phyloP scores from a whole-genome alignment of 164 flowering plant species.

The Chimonanthus salicifolius region DNA sequence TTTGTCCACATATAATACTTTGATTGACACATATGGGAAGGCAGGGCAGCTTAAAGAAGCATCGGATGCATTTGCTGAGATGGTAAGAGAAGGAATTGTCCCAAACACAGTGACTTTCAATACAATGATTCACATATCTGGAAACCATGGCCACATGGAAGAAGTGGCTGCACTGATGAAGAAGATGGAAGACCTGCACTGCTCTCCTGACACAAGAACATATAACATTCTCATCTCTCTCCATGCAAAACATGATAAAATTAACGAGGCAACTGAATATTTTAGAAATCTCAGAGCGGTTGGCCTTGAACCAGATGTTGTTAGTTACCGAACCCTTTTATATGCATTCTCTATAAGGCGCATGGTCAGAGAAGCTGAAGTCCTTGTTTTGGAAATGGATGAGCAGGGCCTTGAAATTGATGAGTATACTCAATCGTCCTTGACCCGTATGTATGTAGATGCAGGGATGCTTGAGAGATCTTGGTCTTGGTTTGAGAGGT shows the following conservation, averaged over 20 bases:
- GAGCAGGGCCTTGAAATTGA: slow-evolving; percentile 57
- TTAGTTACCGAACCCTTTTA: slow-evolving; percentile 80
- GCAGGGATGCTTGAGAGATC: slow-evolving; percentile 66
- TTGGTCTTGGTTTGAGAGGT: slow-evolving; percentile 85
- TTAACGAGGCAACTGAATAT: slow-evolving; percentile 48
- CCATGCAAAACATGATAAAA: slow-evolving; percentile 57
- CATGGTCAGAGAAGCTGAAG: slow-evolving; percentile 76
- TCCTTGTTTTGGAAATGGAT: slow-evolving; percentile 70
- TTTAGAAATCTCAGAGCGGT: slow-evolving; percentile 63
- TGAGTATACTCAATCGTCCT: slow-evolving; percentile 81
- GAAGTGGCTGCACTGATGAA: slow-evolving; percentile 62
- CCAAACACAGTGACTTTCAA: slow-evolving; percentile 87
- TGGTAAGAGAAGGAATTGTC: slow-evolving; percentile 66
- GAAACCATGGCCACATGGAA: slow-evolving; percentile 62
- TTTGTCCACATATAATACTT: slow-evolving; percentile 62
- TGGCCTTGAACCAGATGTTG: slow-evolving; percentile 59
- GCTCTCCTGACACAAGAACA: slow-evolving; percentile 83
- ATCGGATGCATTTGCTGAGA: slow-evolving; percentile 47
- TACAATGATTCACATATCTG: slow-evolving; percentile 88
- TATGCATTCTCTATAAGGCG: slow-evolving; percentile 80
- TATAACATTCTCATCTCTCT: slow-evolving; percentile 85
- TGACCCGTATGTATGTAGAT: slow-evolving; percentile 86
- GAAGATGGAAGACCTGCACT: slow-evolving; percentile 71
- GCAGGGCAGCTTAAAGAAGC: slow-evolving; percentile 81
- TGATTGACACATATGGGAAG: slow-evolving; percentile 90